A percentile compares a stretch with the other conserved stretches of the same genome.
phyloP scores from a whole-genome alignment of 2,329 filamentous ascomycete species.

The Clonostachys chloroleuca region DNA sequence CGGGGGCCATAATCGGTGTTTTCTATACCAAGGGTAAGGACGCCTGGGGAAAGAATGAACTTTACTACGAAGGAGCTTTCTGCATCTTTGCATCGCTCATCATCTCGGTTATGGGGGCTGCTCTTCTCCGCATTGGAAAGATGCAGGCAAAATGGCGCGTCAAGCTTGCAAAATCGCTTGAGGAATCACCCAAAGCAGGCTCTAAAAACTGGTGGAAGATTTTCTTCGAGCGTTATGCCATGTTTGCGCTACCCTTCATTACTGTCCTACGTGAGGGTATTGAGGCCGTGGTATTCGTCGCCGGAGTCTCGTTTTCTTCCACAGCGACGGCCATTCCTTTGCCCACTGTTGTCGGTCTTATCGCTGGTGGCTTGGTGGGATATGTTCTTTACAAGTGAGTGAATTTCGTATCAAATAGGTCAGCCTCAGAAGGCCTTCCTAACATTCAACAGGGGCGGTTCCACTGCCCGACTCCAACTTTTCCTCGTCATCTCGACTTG shows the following conservation, averaged over 20 bases:
- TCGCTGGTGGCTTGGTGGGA: conserved; percentile 63
- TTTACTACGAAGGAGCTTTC: conserved; percentile 72
- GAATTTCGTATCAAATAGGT: conserved; percentile 1
- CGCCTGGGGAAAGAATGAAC: conserved; percentile 56
- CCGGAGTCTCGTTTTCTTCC: conserved; percentile 73
- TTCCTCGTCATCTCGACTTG: conserved; percentile 80
- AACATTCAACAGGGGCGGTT: conserved; percentile 32
- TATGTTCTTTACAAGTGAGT: conserved; percentile 75
- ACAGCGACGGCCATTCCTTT: conserved; percentile 75
- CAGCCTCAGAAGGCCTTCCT: background rate
- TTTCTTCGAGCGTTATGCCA: conserved; percentile 73
- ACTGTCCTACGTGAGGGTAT: conserved; percentile 62
- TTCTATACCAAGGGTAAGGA: conserved; percentile 61
- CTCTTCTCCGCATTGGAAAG: conserved; percentile 70
- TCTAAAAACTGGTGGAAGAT: conserved; percentile 46
- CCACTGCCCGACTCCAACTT: conserved; percentile 49
- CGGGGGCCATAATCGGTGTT: conserved; percentile 61
- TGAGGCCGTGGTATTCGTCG: conserved; percentile 80
- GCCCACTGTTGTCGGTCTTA: conserved; percentile 67
- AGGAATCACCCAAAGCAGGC: background rate
- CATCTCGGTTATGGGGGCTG: conserved; percentile 69
- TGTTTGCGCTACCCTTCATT: conserved; percentile 77
- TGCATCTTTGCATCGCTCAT: conserved; percentile 63
- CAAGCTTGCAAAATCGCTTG: conserved; percentile 57
- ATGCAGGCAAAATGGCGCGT: conserved; percentile 73